Evolutionary conservation across 441 rosid genomes (phyloP).

Genomic region (Isatis lusitanica): DNA sequence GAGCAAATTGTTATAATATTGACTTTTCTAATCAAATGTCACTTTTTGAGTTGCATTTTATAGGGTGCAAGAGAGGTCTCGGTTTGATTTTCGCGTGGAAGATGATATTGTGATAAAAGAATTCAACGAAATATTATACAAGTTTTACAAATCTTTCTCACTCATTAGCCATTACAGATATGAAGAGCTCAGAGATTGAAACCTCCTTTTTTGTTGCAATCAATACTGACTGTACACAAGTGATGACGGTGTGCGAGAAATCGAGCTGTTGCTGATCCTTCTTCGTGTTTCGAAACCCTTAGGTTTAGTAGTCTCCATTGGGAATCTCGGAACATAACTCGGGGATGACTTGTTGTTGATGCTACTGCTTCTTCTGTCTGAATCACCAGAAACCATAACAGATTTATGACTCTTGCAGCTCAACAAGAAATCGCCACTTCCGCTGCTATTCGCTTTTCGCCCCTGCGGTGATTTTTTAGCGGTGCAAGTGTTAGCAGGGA

Average conservation of each 20-base stretch:
- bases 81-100: neutral
- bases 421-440: constrained; percentile 41
- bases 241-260: constrained; percentile 25
- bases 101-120: constrained; percentile 10
- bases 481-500: constrained; percentile 16
- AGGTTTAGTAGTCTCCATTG: constrained; percentile 34
- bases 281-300: constrained; percentile 28
- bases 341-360: constrained; percentile 24
- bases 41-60: neutral
- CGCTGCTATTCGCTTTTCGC: constrained; percentile 38
- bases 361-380: constrained; percentile 32
- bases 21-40: neutral
- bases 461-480: constrained; percentile 35
- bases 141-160: constrained; percentile 26
- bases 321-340: constrained; percentile 29
- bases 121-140: neutral
- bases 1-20: neutral
- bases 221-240: constrained; percentile 23
- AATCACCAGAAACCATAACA: constrained; percentile 59
- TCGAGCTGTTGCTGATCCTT: constrained; percentile 31
- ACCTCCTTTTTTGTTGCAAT: neutral
- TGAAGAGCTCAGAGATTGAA: neutral
- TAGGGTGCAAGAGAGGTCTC: neutral
- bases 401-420: constrained; percentile 79
- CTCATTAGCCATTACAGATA: constrained; percentile 13